phyloP scores from a whole-genome alignment of 1,284 basidiomycete genomes.

The Ganoderma lucidum region DNA sequence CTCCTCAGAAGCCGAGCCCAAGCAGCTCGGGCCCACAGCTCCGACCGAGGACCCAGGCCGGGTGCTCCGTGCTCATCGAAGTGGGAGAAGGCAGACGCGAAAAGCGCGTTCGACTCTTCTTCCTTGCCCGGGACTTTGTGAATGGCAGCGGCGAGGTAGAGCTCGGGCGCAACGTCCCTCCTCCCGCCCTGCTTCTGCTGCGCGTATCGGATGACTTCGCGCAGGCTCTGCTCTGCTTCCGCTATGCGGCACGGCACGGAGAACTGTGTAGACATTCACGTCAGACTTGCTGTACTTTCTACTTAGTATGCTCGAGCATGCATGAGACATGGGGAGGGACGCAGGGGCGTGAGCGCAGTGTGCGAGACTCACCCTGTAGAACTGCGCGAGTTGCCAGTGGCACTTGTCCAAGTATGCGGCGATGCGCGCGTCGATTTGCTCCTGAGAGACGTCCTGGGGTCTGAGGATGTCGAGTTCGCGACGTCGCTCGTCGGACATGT shows the following conservation, averaged over 20 bases:
- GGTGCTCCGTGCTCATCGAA: slow-evolving; percentile 19
- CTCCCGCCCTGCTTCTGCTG: slow-evolving; percentile 22
- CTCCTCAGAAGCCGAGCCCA: slow-evolving; percentile 30
- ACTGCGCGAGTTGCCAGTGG: slow-evolving; percentile 38
- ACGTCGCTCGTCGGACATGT: slow-evolving; percentile 34
- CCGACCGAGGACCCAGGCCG: slow-evolving; percentile 27
- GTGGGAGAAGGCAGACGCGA: slow-evolving; percentile 22
- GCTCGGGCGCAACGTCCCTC: slow-evolving; percentile 26
- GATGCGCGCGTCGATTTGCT: slow-evolving; percentile 31
- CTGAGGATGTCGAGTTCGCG: slow-evolving; percentile 35
- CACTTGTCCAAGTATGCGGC: slow-evolving; percentile 36
- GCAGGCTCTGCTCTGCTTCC: slow-evolving; percentile 35
- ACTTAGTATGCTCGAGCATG: slow-evolving; percentile 1
- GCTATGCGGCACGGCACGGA: slow-evolving; percentile 32
- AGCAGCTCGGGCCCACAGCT: slow-evolving; percentile 31
- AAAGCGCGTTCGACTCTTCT: slow-evolving; percentile 25
- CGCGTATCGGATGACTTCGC: slow-evolving; percentile 28
- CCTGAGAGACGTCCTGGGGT: slow-evolving; percentile 31
- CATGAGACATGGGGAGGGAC: slow-evolving; percentile 19
- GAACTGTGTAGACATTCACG: slow-evolving; percentile 26
- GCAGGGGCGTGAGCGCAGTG: background rate
- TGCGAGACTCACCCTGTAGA: slow-evolving; percentile 32
- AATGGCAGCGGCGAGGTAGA: slow-evolving; percentile 31
- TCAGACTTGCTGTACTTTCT: slow-evolving; percentile 22
- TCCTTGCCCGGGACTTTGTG: slow-evolving; percentile 23